Base-by-base conservation (phyloP, 2,329 filamentous ascomycete genomes). In the Penicillium sp. region DNA sequence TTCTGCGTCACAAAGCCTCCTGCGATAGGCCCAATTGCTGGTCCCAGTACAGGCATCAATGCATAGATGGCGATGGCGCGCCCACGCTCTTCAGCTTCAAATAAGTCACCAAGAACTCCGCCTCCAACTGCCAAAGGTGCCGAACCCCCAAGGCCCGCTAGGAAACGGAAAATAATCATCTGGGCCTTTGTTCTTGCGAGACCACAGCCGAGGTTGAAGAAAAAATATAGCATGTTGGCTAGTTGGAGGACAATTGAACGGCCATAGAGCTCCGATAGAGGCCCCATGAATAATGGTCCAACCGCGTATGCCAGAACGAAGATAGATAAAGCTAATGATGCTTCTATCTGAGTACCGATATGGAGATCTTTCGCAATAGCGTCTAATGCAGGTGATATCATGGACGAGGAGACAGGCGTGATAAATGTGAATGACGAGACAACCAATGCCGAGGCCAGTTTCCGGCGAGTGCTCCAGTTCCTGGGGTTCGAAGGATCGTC, bases 131-230 rank as follows among this genome's bases (percentile, higher is more conserved):
- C 47, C 1, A 59, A 64, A 4, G 84, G 83, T 5, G 80, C 79
- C 56, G 79, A 81, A 2, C 81, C 83, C 61, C 79, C 81, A 2
- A 80, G 67, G 8, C 81, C 83, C 28, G 74, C 71, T 21, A 83
- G 67, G 42, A 84, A 76, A 9, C 83, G 75, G 62, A 85, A 84
- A 16, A 81, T 66, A 12, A 85, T 74, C 11, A 85, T 69, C 3
- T 77, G 73, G 0, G 75, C 68, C 75, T 81, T 81, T 58, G 71
- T 79, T 1, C 79, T 79, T 1, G 81, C 74, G 1, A 84, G 66
- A 2, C 79, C 82, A 60, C 81, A 84, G 5, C 77, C 83, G 65
- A 86, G 74, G 3, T 79, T 81, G 66, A 79, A 82, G 47, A 80
- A 52, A 16, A 71, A 71, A 62, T 83, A 84, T 59, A 77, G 57